These are phyloP conservation scores for Dipodascus albidus DNA, from an alignment of 805 yeast genomes.

Conservation along the genomic window DNA sequence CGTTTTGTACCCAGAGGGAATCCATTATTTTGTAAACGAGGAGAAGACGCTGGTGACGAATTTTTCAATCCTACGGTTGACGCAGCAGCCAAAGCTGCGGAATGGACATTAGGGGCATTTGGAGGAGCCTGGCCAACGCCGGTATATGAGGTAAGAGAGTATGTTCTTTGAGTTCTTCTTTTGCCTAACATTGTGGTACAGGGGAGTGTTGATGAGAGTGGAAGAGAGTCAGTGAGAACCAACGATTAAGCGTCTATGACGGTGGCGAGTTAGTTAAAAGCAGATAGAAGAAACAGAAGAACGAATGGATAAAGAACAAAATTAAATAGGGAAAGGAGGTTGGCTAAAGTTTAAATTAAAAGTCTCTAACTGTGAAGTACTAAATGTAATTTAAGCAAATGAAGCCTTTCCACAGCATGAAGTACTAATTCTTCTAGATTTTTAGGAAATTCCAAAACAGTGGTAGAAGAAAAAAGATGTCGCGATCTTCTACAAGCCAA, in stretches of 20 bases:
- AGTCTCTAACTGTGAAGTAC: background rate
- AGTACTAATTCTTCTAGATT: background rate
- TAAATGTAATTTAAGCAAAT: background rate
- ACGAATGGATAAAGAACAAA: background rate
- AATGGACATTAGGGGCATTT: slow-evolving; percentile 18
- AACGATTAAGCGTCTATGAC: background rate
- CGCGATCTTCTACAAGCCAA: background rate
- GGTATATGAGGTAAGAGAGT: slow-evolving; percentile 21
- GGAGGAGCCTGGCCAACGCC: slow-evolving; percentile 22
- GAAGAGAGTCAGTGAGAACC: slow-evolving; percentile 9
- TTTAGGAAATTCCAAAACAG: background rate
- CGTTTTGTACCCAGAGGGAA: slow-evolving; percentile 23
- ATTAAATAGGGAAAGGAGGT: background rate
- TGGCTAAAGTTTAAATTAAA: background rate
- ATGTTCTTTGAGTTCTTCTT: slow-evolving; percentile 16
- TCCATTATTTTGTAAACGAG: background rate
- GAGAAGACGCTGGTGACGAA: slow-evolving; percentile 11
- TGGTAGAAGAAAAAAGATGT: background rate
- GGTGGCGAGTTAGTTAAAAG: background rate
- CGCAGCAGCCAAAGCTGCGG: slow-evolving; percentile 56
- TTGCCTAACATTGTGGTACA: slow-evolving; percentile 7
- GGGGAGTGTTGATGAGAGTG: background rate
- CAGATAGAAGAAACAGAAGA: background rate
- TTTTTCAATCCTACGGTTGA: slow-evolving; percentile 21
- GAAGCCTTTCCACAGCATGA: background rate